Percentiles rank a stretch among this genome's conserved stretches.
Evolutionary conservation across 2,329 filamentous ascomycete species (phyloP).

Genomic region (Pezicula neosporulosa): DNA sequence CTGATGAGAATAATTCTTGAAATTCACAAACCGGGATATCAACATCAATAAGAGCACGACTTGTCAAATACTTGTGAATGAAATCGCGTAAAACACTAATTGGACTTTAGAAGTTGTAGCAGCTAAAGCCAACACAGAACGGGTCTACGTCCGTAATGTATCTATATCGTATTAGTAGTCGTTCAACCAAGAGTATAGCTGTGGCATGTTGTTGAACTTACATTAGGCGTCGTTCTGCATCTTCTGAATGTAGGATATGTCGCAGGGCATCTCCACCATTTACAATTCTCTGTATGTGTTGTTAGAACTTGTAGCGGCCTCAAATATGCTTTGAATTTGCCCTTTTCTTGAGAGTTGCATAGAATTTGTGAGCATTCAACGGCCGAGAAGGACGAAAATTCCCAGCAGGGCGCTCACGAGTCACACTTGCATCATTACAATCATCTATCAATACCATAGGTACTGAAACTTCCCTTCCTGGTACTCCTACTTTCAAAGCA

Average conservation of each 20-base stretch:
- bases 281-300: neutral
- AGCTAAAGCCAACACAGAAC: constrained; percentile 3
- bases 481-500: neutral
- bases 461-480: neutral
- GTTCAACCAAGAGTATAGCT: neutral
- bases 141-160: constrained; percentile 9
- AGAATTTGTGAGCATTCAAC: constrained; percentile 4
- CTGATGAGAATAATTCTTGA: neutral
- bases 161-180: neutral
- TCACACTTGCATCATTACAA: constrained; percentile 5
- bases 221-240: constrained; percentile 7
- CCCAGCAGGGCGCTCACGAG: neutral
- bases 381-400: constrained; percentile 1
- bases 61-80: constrained; percentile 1
- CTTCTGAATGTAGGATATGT: neutral
- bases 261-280: neutral
- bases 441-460: constrained; percentile 5
- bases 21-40: neutral
- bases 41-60: constrained; percentile 4
- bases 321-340: neutral
- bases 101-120: neutral
- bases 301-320: neutral
- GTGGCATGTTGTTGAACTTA: neutral
- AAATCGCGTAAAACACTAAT: constrained; percentile 7
- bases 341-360: neutral